phyloP scores from a whole-genome alignment of 192 early-diverging fungal species.

The Coemansia sp. region DNA sequence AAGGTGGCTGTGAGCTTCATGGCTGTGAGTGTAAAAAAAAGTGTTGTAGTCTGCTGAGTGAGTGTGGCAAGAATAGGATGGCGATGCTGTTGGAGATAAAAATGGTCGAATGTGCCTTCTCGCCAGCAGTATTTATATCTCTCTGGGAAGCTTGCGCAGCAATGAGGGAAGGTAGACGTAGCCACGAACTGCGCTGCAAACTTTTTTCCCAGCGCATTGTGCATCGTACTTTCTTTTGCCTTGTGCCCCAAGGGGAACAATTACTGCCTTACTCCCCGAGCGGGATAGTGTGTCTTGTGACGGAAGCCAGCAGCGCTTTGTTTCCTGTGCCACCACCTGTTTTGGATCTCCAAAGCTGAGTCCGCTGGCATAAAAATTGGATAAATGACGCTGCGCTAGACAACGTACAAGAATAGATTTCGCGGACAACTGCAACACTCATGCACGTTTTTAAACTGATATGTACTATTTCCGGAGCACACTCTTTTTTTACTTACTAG shows the following conservation, averaged over 20 bases:
- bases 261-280: background rate
- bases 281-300: background rate
- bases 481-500: too few species aligned
- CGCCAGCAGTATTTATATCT: constrained; percentile 5
- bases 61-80: too few species aligned
- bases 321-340: too few species aligned
- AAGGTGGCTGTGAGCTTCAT: constrained; percentile 18
- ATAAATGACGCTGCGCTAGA: too few species aligned
- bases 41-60: background rate
- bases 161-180: background rate
- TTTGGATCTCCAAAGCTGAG: background rate
- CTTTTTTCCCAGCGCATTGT: background rate
- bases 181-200: constrained; percentile 4
- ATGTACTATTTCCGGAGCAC: too few species aligned
- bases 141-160: background rate
- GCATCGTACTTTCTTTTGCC: background rate
- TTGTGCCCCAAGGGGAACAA: background rate
- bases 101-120: background rate
- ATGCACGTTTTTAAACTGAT: too few species aligned
- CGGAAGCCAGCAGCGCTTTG: too few species aligned
- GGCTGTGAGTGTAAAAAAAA: background rate
- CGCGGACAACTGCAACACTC: too few species aligned
- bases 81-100: background rate
- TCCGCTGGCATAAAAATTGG: background rate
- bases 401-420: too few species aligned